Base-by-base conservation (phyloP, 2,329 filamentous ascomycete species). In the Calonectria hongkongensis region DNA sequence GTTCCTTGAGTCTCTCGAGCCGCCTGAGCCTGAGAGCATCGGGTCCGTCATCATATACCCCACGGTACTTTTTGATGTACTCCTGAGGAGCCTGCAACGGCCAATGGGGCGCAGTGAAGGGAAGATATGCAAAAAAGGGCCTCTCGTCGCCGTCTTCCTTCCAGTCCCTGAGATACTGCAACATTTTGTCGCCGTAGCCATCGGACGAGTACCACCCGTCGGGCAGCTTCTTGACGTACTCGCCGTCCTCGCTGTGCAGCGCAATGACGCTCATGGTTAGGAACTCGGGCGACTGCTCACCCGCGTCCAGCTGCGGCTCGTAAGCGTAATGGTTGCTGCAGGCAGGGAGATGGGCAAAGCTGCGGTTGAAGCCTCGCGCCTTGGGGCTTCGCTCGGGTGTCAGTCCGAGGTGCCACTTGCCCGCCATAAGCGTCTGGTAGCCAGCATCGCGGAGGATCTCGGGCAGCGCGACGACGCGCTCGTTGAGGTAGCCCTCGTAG, bases 1-100 rank as follows among this genome's bases (percentile, higher is more conserved):
- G 83, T 7, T 90, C 86, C 74, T 89, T 90, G 51, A 92, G 86
- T 4, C 85, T 82, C 69, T 87, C 84, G 7, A 92, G 84, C 2
- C 90, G 86, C 72, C 86, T 85, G 71, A 86, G 77, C 0, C 90
- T 85, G 88, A 92, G 85, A 1, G 85, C 88, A 28, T 91, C 89
- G 0, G 91, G 91, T 0, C 91, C 91, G 2, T 91, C 89, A 51
- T 92, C 88, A 77, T 93, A 93, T 0, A 90, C 83, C 2, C 90
- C 90, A 8, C 85, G 85, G 79, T 92, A 93, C 70, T 91, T 89
- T 18, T 86, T 84, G 47, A 90, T 87, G 66, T 88, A 87, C 73
- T 90, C 87, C 45, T 83, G 79, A 0, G 90, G 89, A 0, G 90
- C 90, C 76, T 92, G 91, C 2, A 92, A 82, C 2, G 91, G 91